A percentile compares a stretch with the other conserved stretches of the same genome.
Conservation (phyloP, 148 eudicot genomes). For the Silene uniflora region DNA sequence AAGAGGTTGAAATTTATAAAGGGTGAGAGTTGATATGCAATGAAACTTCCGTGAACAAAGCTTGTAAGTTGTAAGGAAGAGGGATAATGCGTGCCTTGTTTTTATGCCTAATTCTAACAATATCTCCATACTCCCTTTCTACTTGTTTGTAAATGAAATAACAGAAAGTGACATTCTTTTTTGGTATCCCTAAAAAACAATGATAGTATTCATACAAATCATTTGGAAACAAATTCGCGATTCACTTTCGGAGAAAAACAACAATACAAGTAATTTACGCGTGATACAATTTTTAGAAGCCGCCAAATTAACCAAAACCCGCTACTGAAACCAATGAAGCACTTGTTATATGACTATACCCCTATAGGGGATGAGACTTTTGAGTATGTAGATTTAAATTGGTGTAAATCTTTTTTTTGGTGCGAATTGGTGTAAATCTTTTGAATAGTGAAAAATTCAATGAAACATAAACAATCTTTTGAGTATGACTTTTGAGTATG, state of each 20-base stretch:
- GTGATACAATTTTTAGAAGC: no score
- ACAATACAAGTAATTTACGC: no score
- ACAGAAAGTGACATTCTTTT: not conserved
- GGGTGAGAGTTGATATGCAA: conserved; percentile 7
- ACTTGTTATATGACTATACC: no score
- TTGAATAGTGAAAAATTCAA: conserved; percentile 22
- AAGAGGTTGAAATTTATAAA: not conserved
- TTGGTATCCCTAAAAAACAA: not conserved
- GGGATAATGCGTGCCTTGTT: conserved; percentile 24
- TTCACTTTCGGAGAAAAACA: no score
- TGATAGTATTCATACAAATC: not conserved
- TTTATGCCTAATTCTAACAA: conserved; percentile 4
- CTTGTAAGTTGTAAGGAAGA: not conserved
- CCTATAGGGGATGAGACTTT: not conserved
- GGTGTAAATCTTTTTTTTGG: conserved; percentile 30
- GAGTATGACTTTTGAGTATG: no score
- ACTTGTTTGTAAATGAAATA: not conserved
- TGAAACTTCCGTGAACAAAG: conserved; percentile 29
- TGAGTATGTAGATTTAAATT: no score
- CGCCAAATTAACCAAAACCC: no score
- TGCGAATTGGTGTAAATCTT: conserved; percentile 27
- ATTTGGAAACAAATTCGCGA: not conserved
- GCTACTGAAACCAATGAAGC: not conserved
- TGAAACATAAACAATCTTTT: no score
- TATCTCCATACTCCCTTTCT: not conserved